These are phyloP conservation scores for Saturnispora zaruensis DNA, from an alignment of 805 yeast genomes.

Conservation along the genomic window DNA sequence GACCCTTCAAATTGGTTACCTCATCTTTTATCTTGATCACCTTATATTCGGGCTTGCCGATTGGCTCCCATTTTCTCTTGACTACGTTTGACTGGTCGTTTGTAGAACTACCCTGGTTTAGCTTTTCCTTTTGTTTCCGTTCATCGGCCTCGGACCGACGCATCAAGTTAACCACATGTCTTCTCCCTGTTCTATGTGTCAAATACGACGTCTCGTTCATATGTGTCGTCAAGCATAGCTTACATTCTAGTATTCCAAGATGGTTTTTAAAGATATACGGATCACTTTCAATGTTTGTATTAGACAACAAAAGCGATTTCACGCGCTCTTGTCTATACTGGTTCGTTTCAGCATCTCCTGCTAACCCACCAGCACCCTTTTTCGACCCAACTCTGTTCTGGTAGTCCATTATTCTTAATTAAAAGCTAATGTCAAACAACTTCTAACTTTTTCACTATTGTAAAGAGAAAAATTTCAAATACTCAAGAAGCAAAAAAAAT, in stretches of 20 bases:
- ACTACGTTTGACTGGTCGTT: slow-evolving; percentile 8
- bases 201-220: slow-evolving; percentile 71
- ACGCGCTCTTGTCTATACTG: slow-evolving; percentile 61
- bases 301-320: slow-evolving; percentile 46
- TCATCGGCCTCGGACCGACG: slow-evolving; percentile 42
- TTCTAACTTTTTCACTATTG: neutral
- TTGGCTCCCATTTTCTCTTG: slow-evolving; percentile 45
- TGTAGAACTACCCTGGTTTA: slow-evolving; percentile 9
- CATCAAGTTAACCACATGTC: slow-evolving; percentile 68
- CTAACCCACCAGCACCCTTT: slow-evolving; percentile 86
- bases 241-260: slow-evolving; percentile 78
- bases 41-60: slow-evolving; percentile 68
- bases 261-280: slow-evolving; percentile 83
- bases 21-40: slow-evolving; percentile 64
- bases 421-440: neutral
- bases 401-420: slow-evolving; percentile 57
- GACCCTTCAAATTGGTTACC: slow-evolving; percentile 48
- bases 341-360: slow-evolving; percentile 62
- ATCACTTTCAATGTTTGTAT: slow-evolving; percentile 49
- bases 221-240: slow-evolving; percentile 77
- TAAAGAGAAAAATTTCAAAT: neutral
- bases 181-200: slow-evolving; percentile 76
- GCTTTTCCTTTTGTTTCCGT: slow-evolving; percentile 8
- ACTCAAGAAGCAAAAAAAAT: neutral
- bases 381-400: slow-evolving; percentile 86